Percentiles rank a stretch among this genome's conserved stretches.
Evolutionary conservation across 2,329 filamentous ascomycete genomes (phyloP).

Genomic region (Cytospora chrysosperma): DNA sequence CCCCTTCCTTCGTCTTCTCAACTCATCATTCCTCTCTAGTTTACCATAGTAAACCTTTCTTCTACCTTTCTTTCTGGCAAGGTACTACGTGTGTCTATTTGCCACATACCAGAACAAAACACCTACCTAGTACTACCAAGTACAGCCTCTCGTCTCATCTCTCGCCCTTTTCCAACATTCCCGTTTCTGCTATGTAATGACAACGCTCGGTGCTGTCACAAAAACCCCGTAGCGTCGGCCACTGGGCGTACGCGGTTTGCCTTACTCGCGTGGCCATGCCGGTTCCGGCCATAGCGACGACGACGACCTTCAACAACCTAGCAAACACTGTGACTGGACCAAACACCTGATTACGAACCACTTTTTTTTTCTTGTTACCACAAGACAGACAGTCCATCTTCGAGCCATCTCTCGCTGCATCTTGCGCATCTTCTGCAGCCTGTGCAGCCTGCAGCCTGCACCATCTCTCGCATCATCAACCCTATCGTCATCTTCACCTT

Average conservation of each 20-base stretch:
- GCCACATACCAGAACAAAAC: too few relatives aligned
- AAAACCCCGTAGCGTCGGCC: slow-evolving; percentile 13
- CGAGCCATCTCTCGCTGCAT: background rate
- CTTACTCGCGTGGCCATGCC: slow-evolving; percentile 22
- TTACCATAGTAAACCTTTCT: too few relatives aligned
- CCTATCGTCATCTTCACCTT: background rate
- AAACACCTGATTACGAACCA: background rate
- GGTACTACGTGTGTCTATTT: background rate
- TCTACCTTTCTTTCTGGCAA: background rate
- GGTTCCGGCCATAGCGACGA: slow-evolving; percentile 13
- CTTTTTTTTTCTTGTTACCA: too few relatives aligned
- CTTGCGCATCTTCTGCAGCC: background rate
- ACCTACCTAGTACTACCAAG: too few relatives aligned
- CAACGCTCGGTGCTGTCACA: slow-evolving; percentile 4
- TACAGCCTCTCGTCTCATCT: background rate
- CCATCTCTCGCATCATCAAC: background rate
- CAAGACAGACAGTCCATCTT: background rate
- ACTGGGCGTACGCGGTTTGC: slow-evolving; percentile 5
- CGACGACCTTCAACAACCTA: background rate
- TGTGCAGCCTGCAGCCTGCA: too few relatives aligned
- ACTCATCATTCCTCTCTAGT: background rate
- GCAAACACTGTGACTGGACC: background rate
- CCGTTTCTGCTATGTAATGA: background rate
- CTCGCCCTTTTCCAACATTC: background rate
- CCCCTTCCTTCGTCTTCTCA: background rate